These are phyloP conservation scores for Rhipidocladum racemiflorum DNA, from an alignment of 176 grass and related monocot genomes.

Conservation along the genomic window DNA sequence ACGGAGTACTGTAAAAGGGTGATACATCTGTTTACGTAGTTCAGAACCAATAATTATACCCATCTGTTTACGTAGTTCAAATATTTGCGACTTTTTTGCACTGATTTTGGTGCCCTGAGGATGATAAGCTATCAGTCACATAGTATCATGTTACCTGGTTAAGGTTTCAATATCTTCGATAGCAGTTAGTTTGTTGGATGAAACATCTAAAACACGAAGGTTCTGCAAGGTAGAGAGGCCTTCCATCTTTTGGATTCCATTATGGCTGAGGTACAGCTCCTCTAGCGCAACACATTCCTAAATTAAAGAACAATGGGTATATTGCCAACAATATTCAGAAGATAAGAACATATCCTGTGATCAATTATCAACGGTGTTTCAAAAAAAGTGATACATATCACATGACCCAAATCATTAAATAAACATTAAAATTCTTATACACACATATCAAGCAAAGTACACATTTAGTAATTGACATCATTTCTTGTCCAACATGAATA, in stretches of 20 bases:
- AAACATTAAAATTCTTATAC: too few species aligned
- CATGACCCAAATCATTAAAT: too few species aligned
- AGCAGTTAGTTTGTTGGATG: slow-evolving; percentile 75
- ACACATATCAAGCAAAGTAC: too few species aligned
- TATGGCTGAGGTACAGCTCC: slow-evolving; percentile 94
- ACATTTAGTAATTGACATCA: too few species aligned
- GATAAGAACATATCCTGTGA: too few species aligned
- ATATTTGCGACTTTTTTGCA: neutral
- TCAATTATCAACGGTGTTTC: too few species aligned
- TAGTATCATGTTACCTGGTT: slow-evolving; percentile 51
- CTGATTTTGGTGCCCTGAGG: neutral
- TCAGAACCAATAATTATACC: neutral
- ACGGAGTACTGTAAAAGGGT: too few species aligned
- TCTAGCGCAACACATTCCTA: slow-evolving; percentile 76
- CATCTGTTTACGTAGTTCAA: neutral
- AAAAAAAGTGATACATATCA: too few species aligned
- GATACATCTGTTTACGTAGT: too few species aligned
- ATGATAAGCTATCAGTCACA: neutral
- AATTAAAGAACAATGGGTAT: slow-evolving; percentile 24
- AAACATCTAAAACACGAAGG: slow-evolving; percentile 85
- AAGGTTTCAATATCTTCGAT: slow-evolving; percentile 70
- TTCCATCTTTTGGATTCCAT: slow-evolving; percentile 96
- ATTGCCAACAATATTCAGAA: too few species aligned
- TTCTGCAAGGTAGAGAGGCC: slow-evolving; percentile 78
- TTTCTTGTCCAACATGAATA: too few species aligned